Conservation (phyloP, 2,329 filamentous ascomycete genomes). For the Trichoderma hamatum region DNA sequence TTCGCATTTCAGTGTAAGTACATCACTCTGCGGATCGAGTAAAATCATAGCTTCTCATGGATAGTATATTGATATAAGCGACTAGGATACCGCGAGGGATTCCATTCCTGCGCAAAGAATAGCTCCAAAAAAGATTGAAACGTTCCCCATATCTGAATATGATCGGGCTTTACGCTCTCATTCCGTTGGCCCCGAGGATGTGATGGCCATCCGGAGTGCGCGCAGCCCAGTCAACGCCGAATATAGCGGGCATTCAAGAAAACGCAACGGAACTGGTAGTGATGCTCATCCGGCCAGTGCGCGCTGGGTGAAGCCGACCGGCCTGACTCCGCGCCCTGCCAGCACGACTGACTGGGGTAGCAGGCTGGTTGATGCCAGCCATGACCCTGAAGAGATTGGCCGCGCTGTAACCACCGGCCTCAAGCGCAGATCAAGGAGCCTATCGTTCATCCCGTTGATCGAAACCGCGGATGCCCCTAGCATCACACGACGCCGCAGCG, state of each 20-base stretch:
- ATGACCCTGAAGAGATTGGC: slow-evolving; percentile 60
- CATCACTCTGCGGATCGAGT: background rate
- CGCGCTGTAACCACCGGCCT: slow-evolving; percentile 58
- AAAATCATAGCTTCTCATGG: too few species aligned
- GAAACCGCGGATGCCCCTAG: slow-evolving; percentile 31
- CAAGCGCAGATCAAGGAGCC: slow-evolving; percentile 61
- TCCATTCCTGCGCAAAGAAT: slow-evolving; percentile 40
- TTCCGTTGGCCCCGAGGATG: slow-evolving; percentile 60
- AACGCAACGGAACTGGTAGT: slow-evolving; percentile 16
- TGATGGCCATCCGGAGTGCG: slow-evolving; percentile 55
- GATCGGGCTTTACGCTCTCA: slow-evolving; percentile 64
- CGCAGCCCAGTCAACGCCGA: slow-evolving; percentile 58
- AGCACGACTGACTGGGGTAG: slow-evolving; percentile 59
- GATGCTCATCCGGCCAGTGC: slow-evolving; percentile 30
- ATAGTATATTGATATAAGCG: slow-evolving; percentile 25
- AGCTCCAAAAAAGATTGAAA: slow-evolving; percentile 58
- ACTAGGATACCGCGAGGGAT: slow-evolving; percentile 44
- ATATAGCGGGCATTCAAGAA: slow-evolving; percentile 29
- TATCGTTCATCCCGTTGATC: slow-evolving; percentile 53
- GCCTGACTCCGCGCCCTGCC: slow-evolving; percentile 63
- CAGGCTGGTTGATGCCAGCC: slow-evolving; percentile 41
- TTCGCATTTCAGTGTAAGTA: slow-evolving; percentile 56
- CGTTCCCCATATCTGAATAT: slow-evolving; percentile 63
- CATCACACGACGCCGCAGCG: slow-evolving; percentile 56
- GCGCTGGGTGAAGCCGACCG: slow-evolving; percentile 48